Base-by-base conservation (phyloP, 352 stramenopile species). In the Pythium dissotocum region DNA sequence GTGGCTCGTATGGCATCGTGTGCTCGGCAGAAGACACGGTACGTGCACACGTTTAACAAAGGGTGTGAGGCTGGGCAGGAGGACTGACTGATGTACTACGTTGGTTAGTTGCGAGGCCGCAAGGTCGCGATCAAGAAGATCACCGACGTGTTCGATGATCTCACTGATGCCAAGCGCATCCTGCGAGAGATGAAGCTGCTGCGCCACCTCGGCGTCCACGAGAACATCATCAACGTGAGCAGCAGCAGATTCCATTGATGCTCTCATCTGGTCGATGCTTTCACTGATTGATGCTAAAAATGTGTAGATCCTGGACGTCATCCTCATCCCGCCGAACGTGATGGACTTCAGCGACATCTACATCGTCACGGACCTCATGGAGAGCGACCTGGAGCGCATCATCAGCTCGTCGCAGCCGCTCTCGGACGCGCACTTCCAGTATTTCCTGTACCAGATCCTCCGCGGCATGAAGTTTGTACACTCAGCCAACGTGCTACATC, bases 41-140 rank as follows among this genome's bases (percentile, higher is more conserved):
- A 75, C 18, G 65, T 58, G 40, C 14, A 21, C 9, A 33, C 49
- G n/a, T 69, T 48, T 46, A 55, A 46, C 38, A 46, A 46, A 24
- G 21, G 21, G 21, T 24, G 21, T 24, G 21, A 14, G 16, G 4
- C 9, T 5, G 9, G 38, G 38, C 7, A 46, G 13, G 38, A 18
- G 13, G 38, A 13, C 8, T 18, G 38, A 46, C 38, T 1, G 21
- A 24, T 24, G 21, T 24, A 24, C 21, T 24, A 24, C 21, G 21
- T 24, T 24, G 21, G 21, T 24, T 59, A 97, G 88, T 55, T 95
- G 5, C 87, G 88, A 9, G 87, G 85, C 18, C 84, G 87, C 57
- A 94, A 94, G 67, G 87, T 97, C 42, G 88, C 91, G 30, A 97
- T 98, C 67, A 97, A 97, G 77, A 97, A 97, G 75, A 95, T 98